Evolutionary conservation across 2,329 filamentous ascomycete species (phyloP).

Genomic region (Helotiales sp.): DNA sequence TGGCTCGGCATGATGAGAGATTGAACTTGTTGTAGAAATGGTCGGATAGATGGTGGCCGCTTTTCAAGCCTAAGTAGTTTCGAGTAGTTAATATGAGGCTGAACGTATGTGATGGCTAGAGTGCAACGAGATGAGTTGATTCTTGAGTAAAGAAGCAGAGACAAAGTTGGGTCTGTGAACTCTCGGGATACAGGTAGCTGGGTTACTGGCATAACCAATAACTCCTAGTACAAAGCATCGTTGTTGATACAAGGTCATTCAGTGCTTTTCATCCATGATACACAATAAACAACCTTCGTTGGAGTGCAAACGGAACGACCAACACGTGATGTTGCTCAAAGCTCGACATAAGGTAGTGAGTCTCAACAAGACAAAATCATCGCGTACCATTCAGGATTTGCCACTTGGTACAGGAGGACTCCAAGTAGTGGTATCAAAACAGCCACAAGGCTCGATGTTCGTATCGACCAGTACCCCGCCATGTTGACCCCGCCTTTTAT

Average conservation of each 20-base stretch:
- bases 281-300: neutral
- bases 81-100: too few species aligned
- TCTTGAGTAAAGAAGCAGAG: too few species aligned
- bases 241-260: too few species aligned
- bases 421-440: constrained; percentile 21
- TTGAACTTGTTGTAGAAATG: neutral
- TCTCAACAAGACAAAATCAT: neutral
- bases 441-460: constrained; percentile 8
- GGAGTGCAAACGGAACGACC: neutral
- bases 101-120: too few species aligned
- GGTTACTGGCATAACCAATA: too few species aligned
- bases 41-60: neutral
- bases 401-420: constrained; percentile 21
- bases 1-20: constrained; percentile 54
- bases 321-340: neutral
- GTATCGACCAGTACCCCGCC: constrained; percentile 14
- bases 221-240: too few species aligned
- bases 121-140: too few species aligned
- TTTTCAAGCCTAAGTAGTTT: neutral
- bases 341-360: neutral
- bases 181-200: too few species aligned
- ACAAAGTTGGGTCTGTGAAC: too few species aligned
- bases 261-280: too few species aligned
- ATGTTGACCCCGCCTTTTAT: constrained; percentile 15
- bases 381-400: constrained; percentile 24